phyloP scores from a whole-genome alignment of 1,284 basidiomycete species.

The Lentinula novae-zelandiae region DNA sequence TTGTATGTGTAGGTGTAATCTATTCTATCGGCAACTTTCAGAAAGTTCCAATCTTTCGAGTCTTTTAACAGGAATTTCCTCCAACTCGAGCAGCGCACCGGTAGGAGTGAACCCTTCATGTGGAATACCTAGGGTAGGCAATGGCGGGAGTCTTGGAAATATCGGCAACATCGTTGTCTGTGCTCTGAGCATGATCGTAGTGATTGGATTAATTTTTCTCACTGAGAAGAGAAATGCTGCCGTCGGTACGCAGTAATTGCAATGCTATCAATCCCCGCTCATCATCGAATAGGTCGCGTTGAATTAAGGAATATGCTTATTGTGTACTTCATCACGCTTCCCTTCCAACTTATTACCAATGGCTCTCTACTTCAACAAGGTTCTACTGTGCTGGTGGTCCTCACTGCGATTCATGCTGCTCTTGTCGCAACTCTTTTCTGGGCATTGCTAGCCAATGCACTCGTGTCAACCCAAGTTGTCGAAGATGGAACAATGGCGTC shows the following conservation, averaged over 20 bases:
- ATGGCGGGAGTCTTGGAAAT: conserved; percentile 49
- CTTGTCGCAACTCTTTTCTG: conserved; percentile 73
- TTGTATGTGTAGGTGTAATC: conserved; percentile 44
- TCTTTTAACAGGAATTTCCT: conserved; percentile 35
- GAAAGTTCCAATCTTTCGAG: conserved; percentile 21
- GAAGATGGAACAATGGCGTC: conserved; percentile 79
- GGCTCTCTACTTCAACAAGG: conserved; percentile 77
- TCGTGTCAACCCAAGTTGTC: conserved; percentile 79
- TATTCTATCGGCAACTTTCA: conserved; percentile 60
- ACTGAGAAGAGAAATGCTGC: conserved; percentile 35
- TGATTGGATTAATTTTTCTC: conserved; percentile 33
- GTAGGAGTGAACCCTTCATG: conserved; percentile 57
- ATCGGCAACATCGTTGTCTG: conserved; percentile 60
- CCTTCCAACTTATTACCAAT: conserved; percentile 75
- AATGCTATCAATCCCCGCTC: neutral
- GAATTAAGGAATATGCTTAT: conserved; percentile 66
- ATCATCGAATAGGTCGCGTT: conserved; percentile 48
- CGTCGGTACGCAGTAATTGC: conserved; percentile 42
- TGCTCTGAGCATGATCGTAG: conserved; percentile 43
- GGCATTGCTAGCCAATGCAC: conserved; percentile 72
- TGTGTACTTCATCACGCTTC: conserved; percentile 68
- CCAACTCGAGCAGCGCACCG: conserved; percentile 42
- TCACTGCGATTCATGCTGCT: conserved; percentile 72
- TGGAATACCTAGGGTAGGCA: conserved; percentile 44
- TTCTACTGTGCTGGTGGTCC: conserved; percentile 59